Evolutionary conservation across 2,329 filamentous ascomycete species (phyloP).

Genomic region (Cladosporium sp.): DNA sequence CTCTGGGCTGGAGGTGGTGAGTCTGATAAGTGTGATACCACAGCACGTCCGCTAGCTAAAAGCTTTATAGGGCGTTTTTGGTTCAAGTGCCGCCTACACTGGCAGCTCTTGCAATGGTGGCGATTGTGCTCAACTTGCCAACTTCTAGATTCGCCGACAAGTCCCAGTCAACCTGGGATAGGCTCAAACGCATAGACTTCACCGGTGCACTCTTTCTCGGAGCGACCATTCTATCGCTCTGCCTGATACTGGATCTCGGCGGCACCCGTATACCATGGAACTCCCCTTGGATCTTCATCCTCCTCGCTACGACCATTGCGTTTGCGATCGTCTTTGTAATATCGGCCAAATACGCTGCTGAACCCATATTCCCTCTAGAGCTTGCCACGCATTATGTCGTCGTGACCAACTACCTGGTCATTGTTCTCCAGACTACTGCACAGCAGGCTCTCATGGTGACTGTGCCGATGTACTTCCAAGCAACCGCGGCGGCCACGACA

Average conservation of each 20-base stretch:
- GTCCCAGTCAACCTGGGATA: conserved; percentile 26
- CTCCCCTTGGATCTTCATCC: conserved; percentile 28
- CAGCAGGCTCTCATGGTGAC: conserved; percentile 62
- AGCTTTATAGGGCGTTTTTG: conserved; percentile 48
- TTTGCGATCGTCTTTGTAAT: conserved; percentile 20
- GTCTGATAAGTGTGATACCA: conserved; percentile 7
- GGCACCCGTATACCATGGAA: conserved; percentile 41
- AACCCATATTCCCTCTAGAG: conserved; percentile 55
- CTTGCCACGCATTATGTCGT: conserved; percentile 52
- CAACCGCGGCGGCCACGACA: conserved; percentile 54
- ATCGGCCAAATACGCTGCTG: conserved; percentile 20
- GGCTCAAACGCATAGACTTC: conserved; percentile 56
- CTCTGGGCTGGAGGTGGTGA: conserved; percentile 63
- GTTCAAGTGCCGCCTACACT: conserved; percentile 55
- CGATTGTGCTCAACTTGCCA: conserved; percentile 24
- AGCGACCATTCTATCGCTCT: conserved; percentile 40
- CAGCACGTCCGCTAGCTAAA: not conserved
- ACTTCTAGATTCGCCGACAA: conserved; percentile 14
- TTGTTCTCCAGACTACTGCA: conserved; percentile 51
- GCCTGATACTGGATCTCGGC: conserved; percentile 48
- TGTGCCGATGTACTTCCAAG: conserved; percentile 66
- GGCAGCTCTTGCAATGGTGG: conserved; percentile 47
- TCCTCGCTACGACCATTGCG: conserved; percentile 1
- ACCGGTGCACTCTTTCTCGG: conserved; percentile 49
- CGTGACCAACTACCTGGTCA: conserved; percentile 51